Evolutionary conservation across 345 rosid genomes (phyloP).

Genomic region (Noccaea caerulescens): DNA sequence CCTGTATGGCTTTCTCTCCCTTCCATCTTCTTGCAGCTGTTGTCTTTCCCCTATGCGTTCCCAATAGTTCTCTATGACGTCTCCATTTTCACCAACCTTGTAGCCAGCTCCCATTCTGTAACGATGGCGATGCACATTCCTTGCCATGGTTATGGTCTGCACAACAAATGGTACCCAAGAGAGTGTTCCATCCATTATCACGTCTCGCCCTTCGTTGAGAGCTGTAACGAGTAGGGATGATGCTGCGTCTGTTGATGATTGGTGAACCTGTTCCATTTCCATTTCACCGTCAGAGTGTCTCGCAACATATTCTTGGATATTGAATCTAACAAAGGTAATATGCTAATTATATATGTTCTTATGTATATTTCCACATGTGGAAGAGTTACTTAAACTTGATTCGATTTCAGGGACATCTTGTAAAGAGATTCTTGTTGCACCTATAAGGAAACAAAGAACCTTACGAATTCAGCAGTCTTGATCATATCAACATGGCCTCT

Average conservation of each 20-base stretch:
- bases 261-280: conserved; percentile 76
- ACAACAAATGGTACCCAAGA: conserved; percentile 96
- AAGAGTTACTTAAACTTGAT: conserved; percentile 18
- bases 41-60: conserved; percentile 68
- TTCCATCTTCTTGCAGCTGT: conserved; percentile 53
- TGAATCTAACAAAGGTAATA: conserved; percentile 9
- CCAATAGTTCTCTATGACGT: conserved; percentile 82
- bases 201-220: conserved; percentile 91
- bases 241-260: conserved; percentile 97
- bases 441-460: conserved; percentile 33
- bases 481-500: conserved; percentile 88
- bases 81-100: conserved; percentile 67
- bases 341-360: not conserved
- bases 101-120: conserved; percentile 95
- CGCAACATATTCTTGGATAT: not conserved
- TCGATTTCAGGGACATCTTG: too few relatives aligned
- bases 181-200: conserved; percentile 96
- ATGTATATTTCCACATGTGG: conserved; percentile 7
- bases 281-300: conserved; percentile 21
- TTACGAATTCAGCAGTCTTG: conserved; percentile 85
- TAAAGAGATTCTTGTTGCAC: conserved; percentile 22
- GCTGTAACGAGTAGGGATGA: conserved; percentile 95
- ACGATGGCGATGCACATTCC: conserved; percentile 82
- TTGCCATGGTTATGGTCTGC: conserved; percentile 92
- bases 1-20: conserved; percentile 80